These are phyloP conservation scores for Quercus rubra DNA, from an alignment of 306 rosid species.

Conservation along the genomic window DNA sequence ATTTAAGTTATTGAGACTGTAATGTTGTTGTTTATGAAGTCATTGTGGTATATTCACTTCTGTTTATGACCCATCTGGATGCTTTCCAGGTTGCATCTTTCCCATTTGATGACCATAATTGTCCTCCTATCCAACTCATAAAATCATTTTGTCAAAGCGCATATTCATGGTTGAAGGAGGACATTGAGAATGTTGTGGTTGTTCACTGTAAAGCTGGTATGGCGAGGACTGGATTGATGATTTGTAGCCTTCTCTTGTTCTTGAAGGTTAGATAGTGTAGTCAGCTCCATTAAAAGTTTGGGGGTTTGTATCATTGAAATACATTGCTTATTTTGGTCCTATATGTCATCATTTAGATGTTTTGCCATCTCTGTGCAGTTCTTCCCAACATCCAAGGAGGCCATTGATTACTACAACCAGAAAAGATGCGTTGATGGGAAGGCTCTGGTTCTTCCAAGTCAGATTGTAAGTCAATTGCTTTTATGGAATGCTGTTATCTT, in stretches of 20 bases:
- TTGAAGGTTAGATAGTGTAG: slow-evolving; percentile 58
- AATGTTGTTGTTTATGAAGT: slow-evolving; percentile 15
- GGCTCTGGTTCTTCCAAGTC: slow-evolving; percentile 89
- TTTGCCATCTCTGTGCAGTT: slow-evolving; percentile 51
- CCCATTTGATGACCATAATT: slow-evolving; percentile 94
- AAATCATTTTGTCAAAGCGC: slow-evolving; percentile 90
- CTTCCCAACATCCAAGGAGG: slow-evolving; percentile 81
- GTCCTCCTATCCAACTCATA: slow-evolving; percentile 85
- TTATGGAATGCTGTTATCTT: background rate
- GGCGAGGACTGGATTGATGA: slow-evolving; percentile 97
- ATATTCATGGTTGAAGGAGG: slow-evolving; percentile 90
- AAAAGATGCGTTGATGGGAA: slow-evolving; percentile 95
- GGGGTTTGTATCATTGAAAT: background rate
- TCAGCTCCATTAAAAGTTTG: slow-evolving; percentile 12
- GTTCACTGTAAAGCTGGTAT: slow-evolving; percentile 98
- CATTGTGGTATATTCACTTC: slow-evolving; percentile 19
- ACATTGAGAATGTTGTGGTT: slow-evolving; percentile 88
- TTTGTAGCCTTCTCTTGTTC: slow-evolving; percentile 85
- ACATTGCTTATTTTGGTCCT: slow-evolving; percentile 4
- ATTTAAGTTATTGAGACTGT: background rate
- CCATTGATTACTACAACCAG: slow-evolving; percentile 72
- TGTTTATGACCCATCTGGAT: slow-evolving; percentile 22
- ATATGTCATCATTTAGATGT: slow-evolving; percentile 4
- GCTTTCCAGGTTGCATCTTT: slow-evolving; percentile 80
- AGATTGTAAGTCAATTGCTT: slow-evolving; percentile 63